Percentiles rank a stretch among this genome's conserved stretches.
These are phyloP conservation scores for Mortierella sp. DNA, from an alignment of 371 early-diverging fungal genomes.

Conservation along the genomic window DNA sequence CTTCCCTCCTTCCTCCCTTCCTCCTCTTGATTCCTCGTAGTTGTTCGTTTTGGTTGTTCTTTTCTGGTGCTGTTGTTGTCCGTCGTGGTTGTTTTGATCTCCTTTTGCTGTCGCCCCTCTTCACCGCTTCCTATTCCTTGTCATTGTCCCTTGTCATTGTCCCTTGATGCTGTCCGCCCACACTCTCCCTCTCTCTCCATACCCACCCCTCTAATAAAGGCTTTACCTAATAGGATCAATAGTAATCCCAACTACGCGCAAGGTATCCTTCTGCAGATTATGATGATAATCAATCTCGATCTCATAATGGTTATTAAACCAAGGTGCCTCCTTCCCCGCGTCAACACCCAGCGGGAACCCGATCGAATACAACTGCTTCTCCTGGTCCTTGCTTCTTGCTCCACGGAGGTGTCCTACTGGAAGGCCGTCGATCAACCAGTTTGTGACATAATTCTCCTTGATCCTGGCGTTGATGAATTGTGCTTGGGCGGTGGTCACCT, in stretches of 20 bases:
- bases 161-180: too few relatives aligned
- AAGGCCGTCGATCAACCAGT: slow-evolving; percentile 93
- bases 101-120: neutral
- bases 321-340: slow-evolving; percentile 11
- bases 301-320: slow-evolving; percentile 92
- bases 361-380: slow-evolving; percentile 75
- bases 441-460: slow-evolving; percentile 82
- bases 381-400: slow-evolving; percentile 59
- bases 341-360: slow-evolving; percentile 82
- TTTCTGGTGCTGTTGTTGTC: neutral
- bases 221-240: slow-evolving; percentile 78
- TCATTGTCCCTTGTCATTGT: too few relatives aligned
- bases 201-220: neutral
- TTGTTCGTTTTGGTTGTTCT: too few relatives aligned
- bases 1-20: too few relatives aligned
- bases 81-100: neutral
- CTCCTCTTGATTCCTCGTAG: too few relatives aligned
- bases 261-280: slow-evolving; percentile 65
- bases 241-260: slow-evolving; percentile 92
- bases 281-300: slow-evolving; percentile 88
- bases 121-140: neutral
- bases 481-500: slow-evolving; percentile 81
- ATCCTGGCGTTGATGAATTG: slow-evolving; percentile 90
- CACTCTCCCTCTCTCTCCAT: too few relatives aligned
- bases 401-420: slow-evolving; percentile 87